Evolutionary conservation across 2,329 filamentous ascomycete genomes (phyloP).

Genomic region (Scedosporium aurantiacum): DNA sequence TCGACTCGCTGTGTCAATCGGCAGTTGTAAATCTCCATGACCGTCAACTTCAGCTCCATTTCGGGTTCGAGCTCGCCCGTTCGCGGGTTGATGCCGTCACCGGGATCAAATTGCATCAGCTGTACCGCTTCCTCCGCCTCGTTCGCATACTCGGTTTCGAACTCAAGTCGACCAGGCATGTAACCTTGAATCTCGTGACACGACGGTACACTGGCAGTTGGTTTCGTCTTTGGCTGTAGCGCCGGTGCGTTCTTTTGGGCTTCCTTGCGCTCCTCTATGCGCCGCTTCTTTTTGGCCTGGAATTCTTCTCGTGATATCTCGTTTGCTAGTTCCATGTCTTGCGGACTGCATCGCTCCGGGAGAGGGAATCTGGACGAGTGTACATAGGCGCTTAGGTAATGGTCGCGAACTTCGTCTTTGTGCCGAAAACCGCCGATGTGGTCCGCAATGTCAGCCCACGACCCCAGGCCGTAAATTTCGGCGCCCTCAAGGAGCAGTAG

Average conservation of each 20-base stretch:
- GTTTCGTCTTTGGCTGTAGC: conserved; percentile 84
- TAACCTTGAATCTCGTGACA: conserved; percentile 98
- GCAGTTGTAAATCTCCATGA: conserved; percentile 97
- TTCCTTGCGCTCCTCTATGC: conserved; percentile 87
- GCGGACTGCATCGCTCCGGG: conserved; percentile 72
- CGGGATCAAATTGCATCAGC: conserved; percentile 95
- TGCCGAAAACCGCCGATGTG: conserved; percentile 92
- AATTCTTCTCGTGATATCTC: conserved; percentile 84
- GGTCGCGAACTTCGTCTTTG: conserved; percentile 91
- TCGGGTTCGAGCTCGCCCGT: conserved; percentile 87
- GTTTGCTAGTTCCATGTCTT: conserved; percentile 68
- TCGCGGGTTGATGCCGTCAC: conserved; percentile 75
- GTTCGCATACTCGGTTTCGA: conserved; percentile 95
- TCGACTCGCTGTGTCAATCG: conserved; percentile 83
- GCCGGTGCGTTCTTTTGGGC: conserved; percentile 73
- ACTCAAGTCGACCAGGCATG: conserved; percentile 94
- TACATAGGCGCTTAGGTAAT: conserved; percentile 83
- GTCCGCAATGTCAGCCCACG: conserved; percentile 95
- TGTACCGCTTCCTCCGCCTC: conserved; percentile 97
- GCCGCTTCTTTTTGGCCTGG: conserved; percentile 79
- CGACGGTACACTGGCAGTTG: conserved; percentile 85
- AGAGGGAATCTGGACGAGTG: conserved; percentile 76
- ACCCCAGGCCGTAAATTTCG: conserved; percentile 91
- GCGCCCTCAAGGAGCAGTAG: conserved; percentile 85
- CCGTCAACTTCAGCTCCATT: conserved; percentile 92